Evolutionary conservation across 2,329 filamentous ascomycete genomes (phyloP).

Genomic region (Macrophomina pseudophaseolina): DNA sequence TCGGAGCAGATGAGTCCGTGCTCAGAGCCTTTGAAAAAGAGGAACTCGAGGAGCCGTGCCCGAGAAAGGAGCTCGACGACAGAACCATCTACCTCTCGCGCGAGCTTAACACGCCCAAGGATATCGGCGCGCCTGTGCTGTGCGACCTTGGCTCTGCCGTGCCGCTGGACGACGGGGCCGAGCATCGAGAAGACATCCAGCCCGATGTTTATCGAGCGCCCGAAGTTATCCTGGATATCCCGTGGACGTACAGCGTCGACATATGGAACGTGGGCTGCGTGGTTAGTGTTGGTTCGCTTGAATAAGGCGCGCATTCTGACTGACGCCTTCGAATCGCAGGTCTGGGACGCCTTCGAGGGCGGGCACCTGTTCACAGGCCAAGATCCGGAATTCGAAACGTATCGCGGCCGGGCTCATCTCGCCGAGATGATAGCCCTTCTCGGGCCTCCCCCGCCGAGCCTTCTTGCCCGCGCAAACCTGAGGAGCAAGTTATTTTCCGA

Average conservation of each 20-base stretch:
- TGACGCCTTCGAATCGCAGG: slow-evolving; percentile 29
- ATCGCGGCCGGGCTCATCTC: slow-evolving; percentile 36
- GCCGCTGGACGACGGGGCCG: slow-evolving; percentile 33
- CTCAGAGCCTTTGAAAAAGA: slow-evolving; percentile 41
- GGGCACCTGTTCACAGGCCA: slow-evolving; percentile 39
- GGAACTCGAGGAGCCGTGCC: slow-evolving; percentile 45
- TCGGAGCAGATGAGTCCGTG: slow-evolving; percentile 44
- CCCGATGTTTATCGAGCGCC: slow-evolving; percentile 46
- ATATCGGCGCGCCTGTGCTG: slow-evolving; percentile 41
- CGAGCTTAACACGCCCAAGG: slow-evolving; percentile 39
- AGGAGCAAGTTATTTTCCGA: slow-evolving; percentile 31
- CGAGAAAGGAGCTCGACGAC: slow-evolving; percentile 42
- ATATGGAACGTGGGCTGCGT: slow-evolving; percentile 47
- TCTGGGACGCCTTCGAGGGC: slow-evolving; percentile 47
- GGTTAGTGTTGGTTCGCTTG: slow-evolving; percentile 33
- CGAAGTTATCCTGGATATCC: slow-evolving; percentile 44
- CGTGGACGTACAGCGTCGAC: slow-evolving; percentile 45
- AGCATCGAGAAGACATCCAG: slow-evolving; percentile 39
- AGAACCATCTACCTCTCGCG: slow-evolving; percentile 45
- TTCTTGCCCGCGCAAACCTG: slow-evolving; percentile 28
- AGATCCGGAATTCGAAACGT: slow-evolving; percentile 32
- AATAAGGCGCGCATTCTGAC: not conserved
- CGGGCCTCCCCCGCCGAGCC: slow-evolving; percentile 31
- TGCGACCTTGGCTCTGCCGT: slow-evolving; percentile 40
- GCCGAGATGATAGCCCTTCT: slow-evolving; percentile 36